Evolutionary conservation across 139 green algal species (phyloP).

Genomic region (Tetraselmis striata): DNA sequence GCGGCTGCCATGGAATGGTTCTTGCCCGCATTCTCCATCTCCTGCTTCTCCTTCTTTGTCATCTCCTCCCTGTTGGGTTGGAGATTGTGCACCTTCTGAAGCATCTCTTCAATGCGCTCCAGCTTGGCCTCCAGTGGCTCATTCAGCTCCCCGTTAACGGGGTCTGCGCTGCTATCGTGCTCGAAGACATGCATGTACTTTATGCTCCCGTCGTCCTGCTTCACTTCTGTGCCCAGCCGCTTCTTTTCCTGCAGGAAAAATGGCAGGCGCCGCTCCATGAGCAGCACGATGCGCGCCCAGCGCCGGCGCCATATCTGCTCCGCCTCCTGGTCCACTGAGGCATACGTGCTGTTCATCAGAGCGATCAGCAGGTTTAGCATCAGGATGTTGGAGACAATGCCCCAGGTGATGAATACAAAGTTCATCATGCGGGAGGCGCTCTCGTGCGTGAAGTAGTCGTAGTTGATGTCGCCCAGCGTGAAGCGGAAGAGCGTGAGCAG

Average conservation of each 20-base stretch:
- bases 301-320: neutral
- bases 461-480: constrained; percentile 2
- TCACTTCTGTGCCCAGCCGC: neutral
- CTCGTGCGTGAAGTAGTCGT: neutral
- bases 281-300: neutral
- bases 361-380: constrained; percentile 5
- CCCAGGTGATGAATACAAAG: neutral
- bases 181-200: too few relatives aligned
- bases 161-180: too few relatives aligned
- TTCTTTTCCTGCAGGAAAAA: neutral
- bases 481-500: constrained; percentile 1
- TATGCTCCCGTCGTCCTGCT: too few relatives aligned
- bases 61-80: too few relatives aligned
- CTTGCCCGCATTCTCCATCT: too few relatives aligned
- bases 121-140: neutral
- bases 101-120: neutral
- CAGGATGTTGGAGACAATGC: constrained; percentile 1
- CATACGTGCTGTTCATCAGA: neutral
- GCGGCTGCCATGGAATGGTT: too few relatives aligned
- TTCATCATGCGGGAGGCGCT: neutral
- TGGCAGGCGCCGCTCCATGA: neutral
- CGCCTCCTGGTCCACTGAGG: neutral
- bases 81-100: neutral
- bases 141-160: too few relatives aligned
- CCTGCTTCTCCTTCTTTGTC: too few relatives aligned